Evolutionary conservation across 1,139 yeast genomes (phyloP), one percentile per base, ranked within the genome.

Genomic region (Nakaseomyces nivariensis): DNA sequence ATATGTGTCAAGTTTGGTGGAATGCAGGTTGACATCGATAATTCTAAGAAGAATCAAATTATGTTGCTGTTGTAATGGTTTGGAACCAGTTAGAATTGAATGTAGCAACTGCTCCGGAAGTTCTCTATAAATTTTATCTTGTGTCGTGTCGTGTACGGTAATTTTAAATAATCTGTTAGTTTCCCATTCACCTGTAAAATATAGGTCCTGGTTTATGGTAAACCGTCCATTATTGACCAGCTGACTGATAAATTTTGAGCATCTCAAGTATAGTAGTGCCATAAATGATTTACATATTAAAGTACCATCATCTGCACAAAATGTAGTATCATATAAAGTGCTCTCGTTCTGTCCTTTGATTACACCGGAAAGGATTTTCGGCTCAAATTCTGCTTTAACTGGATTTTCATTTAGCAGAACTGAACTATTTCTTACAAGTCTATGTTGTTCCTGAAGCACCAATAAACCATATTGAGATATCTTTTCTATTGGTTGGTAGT

Each of bases 81-180:
- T 53, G 11, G 61, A 61, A 51, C 76, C 81, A 0, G 82, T 76
- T 58, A 79, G 79, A 1, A 78, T 48, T 50, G 69, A 72, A 52
- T 77, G 75, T 2, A 60, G 45, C n/a, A 56, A 46, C 17, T 52
- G 49, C 11, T 51, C 45, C 10, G 56, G 41, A 3, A 50, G 47
- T 24, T 41, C 48, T 1, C 32, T 33, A 4, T 42, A 11, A 9
- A 37, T 41, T 22, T 29, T 50, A 25, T 34, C 51, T 24, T 44
- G 33, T 9, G 38, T 42, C 4, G 45, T 27, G 29, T 41, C 44
- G n/a, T 41, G 44, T 8, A 29, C 13, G 3, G n/a, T 13, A 27
- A 41, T 41, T 17, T 41, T 13, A 8, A 41, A 41, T 4, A 41
- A n/a, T 11, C 31, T 31, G 29, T 41, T 29, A 13, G 7, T 29